phyloP scores from a whole-genome alignment of 805 yeast species.

The Kodamaea laetipori region DNA sequence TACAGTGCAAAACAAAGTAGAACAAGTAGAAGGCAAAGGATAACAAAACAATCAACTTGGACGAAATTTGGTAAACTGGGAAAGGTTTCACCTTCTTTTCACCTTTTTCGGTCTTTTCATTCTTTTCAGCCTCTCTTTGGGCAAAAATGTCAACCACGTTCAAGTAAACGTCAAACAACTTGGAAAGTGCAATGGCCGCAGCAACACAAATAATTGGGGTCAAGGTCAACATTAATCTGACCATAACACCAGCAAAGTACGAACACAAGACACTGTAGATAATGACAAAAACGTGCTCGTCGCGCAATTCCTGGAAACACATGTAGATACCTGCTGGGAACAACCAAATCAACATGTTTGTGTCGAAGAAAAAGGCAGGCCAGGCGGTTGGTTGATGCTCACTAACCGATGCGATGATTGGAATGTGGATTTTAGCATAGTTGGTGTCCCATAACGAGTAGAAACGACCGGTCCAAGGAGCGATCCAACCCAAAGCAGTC shows the following conservation, averaged over 20 bases:
- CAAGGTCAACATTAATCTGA: conserved; percentile 92
- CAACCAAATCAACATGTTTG: conserved; percentile 90
- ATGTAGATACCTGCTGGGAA: conserved; percentile 97
- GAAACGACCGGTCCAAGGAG: conserved; percentile 99
- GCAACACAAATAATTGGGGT: conserved; percentile 95
- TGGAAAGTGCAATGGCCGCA: conserved; percentile 86
- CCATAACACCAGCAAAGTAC: conserved; percentile 99
- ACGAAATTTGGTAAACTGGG: conserved; percentile 41
- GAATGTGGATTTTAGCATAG: conserved; percentile 97
- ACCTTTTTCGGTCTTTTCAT: conserved; percentile 7
- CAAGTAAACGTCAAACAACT: conserved; percentile 78
- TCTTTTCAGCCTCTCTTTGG: conserved; percentile 19
- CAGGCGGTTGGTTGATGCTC: conserved; percentile 99
- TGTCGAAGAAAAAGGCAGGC: conserved; percentile 97
- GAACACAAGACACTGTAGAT: conserved; percentile 92
- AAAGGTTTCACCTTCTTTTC: conserved; percentile 17
- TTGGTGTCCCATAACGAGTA: conserved; percentile 97
- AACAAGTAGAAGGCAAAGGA: conserved; percentile 74
- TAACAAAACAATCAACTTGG: conserved; percentile 63
- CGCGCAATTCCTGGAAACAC: conserved; percentile 82
- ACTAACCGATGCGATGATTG: conserved; percentile 96
- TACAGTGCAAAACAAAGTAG: conserved; percentile 89
- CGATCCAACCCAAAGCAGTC: conserved; percentile 90
- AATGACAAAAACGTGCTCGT: conserved; percentile 91
- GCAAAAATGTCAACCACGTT: conserved; percentile 53